Conservation (phyloP, 257 asterid species). For the Cruciata laevipes region DNA sequence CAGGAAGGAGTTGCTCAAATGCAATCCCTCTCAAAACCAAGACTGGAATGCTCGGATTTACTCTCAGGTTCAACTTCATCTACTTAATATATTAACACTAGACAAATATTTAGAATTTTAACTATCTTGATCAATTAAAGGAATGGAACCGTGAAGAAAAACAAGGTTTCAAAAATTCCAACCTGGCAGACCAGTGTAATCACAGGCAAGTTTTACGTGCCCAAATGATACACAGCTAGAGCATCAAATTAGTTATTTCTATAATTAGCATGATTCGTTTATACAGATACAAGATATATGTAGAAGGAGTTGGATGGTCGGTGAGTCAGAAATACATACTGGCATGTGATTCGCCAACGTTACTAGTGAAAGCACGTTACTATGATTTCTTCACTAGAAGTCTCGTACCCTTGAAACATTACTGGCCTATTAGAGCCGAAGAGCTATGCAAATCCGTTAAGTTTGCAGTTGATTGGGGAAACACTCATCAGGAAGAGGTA, state of each 20-base stretch:
- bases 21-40: conserved; percentile 57
- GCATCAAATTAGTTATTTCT: not conserved
- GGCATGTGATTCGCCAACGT: conserved; percentile 66
- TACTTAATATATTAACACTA: too few relatives aligned
- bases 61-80: conserved; percentile 35
- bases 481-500: conserved; percentile 50
- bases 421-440: conserved; percentile 68
- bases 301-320: conserved; percentile 93
- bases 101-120: too few relatives aligned
- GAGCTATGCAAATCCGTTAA: conserved; percentile 77
- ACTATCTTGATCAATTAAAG: conserved; percentile 21
- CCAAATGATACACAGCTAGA: not conserved
- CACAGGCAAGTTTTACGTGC: conserved; percentile 39
- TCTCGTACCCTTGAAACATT: conserved; percentile 70
- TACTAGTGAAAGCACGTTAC: conserved; percentile 55
- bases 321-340: conserved; percentile 92
- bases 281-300: conserved; percentile 72
- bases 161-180: conserved; percentile 65
- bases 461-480: conserved; percentile 85
- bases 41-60: conserved; percentile 81
- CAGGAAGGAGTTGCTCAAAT: conserved; percentile 64
- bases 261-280: too few relatives aligned
- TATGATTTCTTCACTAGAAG: conserved; percentile 81
- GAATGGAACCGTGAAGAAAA: conserved; percentile 52
- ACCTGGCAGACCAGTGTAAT: conserved; percentile 68